Evolutionary conservation across 352 stramenopile genomes (phyloP), one percentile per base, ranked within the genome.

Genomic region (Phytophthora podocarpi): DNA sequence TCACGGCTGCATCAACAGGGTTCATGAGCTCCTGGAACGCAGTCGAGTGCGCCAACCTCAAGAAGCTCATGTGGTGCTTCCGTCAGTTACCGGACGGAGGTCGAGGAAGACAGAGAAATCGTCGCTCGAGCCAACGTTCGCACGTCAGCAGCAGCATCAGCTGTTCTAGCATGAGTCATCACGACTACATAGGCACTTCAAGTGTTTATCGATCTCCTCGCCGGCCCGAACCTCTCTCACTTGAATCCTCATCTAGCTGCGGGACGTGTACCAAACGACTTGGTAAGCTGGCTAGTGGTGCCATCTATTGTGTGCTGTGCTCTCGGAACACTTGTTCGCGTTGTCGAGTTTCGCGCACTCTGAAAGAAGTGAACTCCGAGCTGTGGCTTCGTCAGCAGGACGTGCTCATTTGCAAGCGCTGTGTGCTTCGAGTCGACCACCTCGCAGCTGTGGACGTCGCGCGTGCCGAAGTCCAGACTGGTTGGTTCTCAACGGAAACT

Each of bases 1-100:
- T 85, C n/a, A 69, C 74, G 13, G 59, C 61, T 5, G 72, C 72
- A 11, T 77, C 75, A 10, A 84, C 59, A 20, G 72, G 69, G 3
- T 74, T 79, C 24, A 57, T 79, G 18, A 81, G 69, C 47, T 80
- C 67, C 12, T 83, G 74, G 74, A 84, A 84, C 35, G 42, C 70
- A 5, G 58, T 81, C 32, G 72, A 80, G 49, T 79, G 65, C 40
- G 69, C 64, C 13, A 66, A 80, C 26, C 50, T 74, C 27, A 81
- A 81, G 42, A 85, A 85, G 48, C 64, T 82, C 39, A 72, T 78
- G 70, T 86, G 72, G 74, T 67, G 36, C 24, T 67, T 74, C 18
- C 59, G 60, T 26, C 59, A 64, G 18, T 55, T 59, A 23, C 47
- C 52, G 12, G 32, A 47, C 20, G 26, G 34, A 36, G 20, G 28